phyloP scores from a whole-genome alignment of 495 filamentous ascomycete genomes.

The Talaromyces thailandensis region DNA sequence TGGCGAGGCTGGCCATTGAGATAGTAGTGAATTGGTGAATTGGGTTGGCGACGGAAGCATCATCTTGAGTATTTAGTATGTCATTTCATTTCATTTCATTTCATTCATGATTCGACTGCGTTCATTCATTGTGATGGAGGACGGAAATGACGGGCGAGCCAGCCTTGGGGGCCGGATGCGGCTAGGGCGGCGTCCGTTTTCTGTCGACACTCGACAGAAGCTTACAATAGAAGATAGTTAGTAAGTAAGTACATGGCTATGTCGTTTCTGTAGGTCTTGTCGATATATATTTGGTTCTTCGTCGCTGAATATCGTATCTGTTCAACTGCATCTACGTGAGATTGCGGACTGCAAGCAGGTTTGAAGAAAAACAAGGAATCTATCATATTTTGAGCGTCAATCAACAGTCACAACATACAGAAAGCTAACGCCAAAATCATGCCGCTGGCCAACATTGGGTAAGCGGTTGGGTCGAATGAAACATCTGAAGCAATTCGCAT shows the following conservation, averaged over 20 bases:
- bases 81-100: no score
- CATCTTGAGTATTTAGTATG: neutral
- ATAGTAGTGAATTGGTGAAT: no score
- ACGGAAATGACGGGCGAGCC: neutral
- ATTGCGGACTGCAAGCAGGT: neutral
- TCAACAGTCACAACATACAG: neutral
- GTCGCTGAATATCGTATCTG: no score
- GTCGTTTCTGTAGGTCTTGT: no score
- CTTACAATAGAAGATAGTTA: no score
- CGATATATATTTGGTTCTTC: no score
- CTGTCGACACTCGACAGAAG: no score
- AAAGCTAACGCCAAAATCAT: neutral
- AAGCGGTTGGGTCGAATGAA: neutral
- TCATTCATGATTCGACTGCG: neutral
- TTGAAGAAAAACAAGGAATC: neutral
- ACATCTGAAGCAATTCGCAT: neutral
- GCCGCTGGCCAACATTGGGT: neutral
- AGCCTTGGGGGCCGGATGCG: no score
- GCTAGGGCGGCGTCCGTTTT: no score
- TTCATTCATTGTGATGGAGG: neutral
- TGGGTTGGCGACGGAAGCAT: constrained; percentile 1
- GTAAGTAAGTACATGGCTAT: no score
- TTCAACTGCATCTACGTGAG: no score
- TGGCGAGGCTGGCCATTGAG: neutral
- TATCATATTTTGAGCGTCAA: constrained; percentile 4